phyloP scores from a whole-genome alignment of 495 filamentous ascomycete genomes.

The Neurospora terricola region DNA sequence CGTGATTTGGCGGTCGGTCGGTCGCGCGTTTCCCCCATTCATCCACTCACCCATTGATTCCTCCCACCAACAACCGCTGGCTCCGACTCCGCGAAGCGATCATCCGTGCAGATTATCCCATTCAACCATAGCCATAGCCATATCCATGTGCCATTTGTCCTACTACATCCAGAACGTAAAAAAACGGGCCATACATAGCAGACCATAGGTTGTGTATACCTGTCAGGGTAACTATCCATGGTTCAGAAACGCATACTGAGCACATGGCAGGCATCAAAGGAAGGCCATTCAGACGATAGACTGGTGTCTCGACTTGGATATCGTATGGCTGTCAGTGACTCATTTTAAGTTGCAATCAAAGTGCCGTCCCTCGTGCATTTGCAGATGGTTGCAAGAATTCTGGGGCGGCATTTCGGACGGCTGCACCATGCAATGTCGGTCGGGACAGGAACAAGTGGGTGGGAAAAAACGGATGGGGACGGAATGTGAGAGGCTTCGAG shows the following conservation, averaged over 20 bases:
- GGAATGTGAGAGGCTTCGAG: not conserved
- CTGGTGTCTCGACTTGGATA: not conserved
- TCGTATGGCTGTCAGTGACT: constrained; percentile 24
- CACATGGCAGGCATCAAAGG: not conserved
- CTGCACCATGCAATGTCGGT: not conserved
- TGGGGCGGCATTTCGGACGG: not conserved
- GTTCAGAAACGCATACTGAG: not conserved
- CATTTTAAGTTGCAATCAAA: constrained; percentile 2
- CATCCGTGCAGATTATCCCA: not conserved
- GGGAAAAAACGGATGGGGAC: not conserved
- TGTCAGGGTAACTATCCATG: not conserved
- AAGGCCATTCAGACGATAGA: not conserved
- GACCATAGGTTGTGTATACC: not conserved
- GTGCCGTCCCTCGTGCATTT: constrained; percentile 7
- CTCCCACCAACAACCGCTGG: not conserved
- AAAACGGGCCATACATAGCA: not conserved
- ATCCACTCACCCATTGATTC: not conserved
- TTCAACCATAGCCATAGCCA: not conserved
- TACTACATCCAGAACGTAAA: not conserved
- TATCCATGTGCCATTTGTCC: not conserved
- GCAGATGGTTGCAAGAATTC: constrained; percentile 1
- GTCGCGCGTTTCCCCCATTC: not conserved
- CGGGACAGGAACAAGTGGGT: not conserved
- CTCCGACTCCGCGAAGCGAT: not conserved
- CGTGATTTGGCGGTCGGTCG: not conserved